Evolutionary conservation across 2,329 filamentous ascomycete genomes (phyloP), one percentile per base, ranked within the genome.

Genomic region (Microcyclospora pomicola): DNA sequence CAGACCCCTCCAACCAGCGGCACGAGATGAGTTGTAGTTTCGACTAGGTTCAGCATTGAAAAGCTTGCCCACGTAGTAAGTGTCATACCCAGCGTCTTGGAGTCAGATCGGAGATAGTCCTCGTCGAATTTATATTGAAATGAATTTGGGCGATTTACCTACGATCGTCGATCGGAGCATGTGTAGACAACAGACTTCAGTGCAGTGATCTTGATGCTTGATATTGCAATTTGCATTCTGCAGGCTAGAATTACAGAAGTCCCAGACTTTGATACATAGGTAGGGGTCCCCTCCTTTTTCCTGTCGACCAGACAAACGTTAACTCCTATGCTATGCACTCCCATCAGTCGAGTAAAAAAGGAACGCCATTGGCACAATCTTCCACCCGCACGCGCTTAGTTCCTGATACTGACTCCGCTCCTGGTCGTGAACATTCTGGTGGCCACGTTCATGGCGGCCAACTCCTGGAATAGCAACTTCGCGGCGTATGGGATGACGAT

Each of bases 381-480:
- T 24, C 7, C 19, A 24, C 19, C 19, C 19, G n/a, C n/a, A 24
- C 19, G 19, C 19, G 19, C 19, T 24, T 24, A 24, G 19, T 24
- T 24, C 24, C 54, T 45, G 42, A 58, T 54, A 35, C 43, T 49
- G 28, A 58, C 42, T 10, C 54, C 54, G 45, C 50, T 54, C 35
- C 53, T 43, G 36, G 52, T 49, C n/a, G 88, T 96, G 60, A 93
- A 98, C 86, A 98, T 88, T 59, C 91, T 80, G 27, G 88, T 81
- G 9, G 91, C 88, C 61, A 98, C 96, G 62, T 96, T 96, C 91
- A 98, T 98, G 35, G 86, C 80, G 58, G 87, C 84, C 50, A 98
- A 68, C 67, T 98, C 91, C 68, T 98, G 91, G 79, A 98, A 98
- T 36, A 98, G 75, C 35, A 98, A 72, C 68, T 98, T 98, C 43